phyloP scores from a whole-genome alignment of 2,329 filamentous ascomycete genomes.

The Hirsutella rhossiliensis region DNA sequence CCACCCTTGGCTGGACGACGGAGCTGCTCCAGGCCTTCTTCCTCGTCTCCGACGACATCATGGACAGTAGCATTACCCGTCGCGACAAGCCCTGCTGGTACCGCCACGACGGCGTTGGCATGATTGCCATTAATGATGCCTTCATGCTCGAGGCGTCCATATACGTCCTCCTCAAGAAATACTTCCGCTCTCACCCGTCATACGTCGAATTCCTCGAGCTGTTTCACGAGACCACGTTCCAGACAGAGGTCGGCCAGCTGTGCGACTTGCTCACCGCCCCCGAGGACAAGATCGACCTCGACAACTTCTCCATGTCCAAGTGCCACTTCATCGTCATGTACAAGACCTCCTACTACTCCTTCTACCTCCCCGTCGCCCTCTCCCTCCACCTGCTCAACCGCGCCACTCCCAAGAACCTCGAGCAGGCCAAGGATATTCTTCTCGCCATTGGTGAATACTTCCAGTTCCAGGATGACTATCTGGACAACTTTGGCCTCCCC shows the following conservation, averaged over 20 bases:
- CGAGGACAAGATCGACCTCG: conserved; percentile 82
- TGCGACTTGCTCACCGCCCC: conserved; percentile 93
- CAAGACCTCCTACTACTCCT: conserved; percentile 99
- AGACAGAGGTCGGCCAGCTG: conserved; percentile 91
- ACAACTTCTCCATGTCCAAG: conserved; percentile 93
- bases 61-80: conserved; percentile 92
- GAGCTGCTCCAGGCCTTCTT: conserved; percentile 98
- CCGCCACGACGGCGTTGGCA: conserved; percentile 74
- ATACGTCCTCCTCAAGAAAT: conserved; percentile 85
- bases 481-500: conserved; percentile 93
- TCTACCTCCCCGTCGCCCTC: conserved; percentile 92
- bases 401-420: conserved; percentile 78
- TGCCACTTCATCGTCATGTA: conserved; percentile 98
- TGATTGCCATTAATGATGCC: conserved; percentile 96
- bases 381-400: conserved; percentile 76
- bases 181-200: conserved; percentile 75
- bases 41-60: conserved; percentile 96
- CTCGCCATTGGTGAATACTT: conserved; percentile 98
- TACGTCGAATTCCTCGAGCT: conserved; percentile 91
- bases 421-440: conserved; percentile 80
- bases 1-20: conserved; percentile 90
- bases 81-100: conserved; percentile 97
- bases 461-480: conserved; percentile 97
- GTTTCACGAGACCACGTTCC: conserved; percentile 87
- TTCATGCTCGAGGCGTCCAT: conserved; percentile 91